A percentile compares a stretch with the other conserved stretches of the same genome.
Evolutionary conservation across 2,329 filamentous ascomycete species (phyloP).

Genomic region (Plectosphaerella sp.): DNA sequence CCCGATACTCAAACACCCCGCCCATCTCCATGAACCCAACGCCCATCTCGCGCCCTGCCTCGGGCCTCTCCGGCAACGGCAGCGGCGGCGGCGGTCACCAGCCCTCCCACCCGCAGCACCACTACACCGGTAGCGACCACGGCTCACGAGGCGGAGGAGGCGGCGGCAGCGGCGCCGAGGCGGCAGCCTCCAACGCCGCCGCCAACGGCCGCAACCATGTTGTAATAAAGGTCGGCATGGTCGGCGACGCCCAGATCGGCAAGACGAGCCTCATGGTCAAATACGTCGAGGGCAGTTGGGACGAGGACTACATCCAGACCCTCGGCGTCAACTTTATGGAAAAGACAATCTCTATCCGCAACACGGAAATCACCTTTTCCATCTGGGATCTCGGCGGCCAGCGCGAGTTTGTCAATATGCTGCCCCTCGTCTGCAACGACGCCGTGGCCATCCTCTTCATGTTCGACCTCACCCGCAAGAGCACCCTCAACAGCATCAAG

Average conservation of each 20-base stretch:
- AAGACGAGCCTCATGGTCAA: constrained; percentile 99
- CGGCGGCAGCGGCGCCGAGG: constrained; percentile 29
- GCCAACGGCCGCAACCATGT: constrained; percentile 63
- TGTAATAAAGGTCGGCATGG: constrained; percentile 99
- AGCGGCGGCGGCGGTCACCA: constrained; percentile 23
- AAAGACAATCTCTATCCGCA: constrained; percentile 98
- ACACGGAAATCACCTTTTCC: constrained; percentile 98
- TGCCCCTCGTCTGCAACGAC: constrained; percentile 98
- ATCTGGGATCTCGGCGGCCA: constrained; percentile 99
- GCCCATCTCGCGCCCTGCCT: constrained; percentile 50
- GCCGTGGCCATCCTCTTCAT: constrained; percentile 98
- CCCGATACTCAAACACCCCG: constrained; percentile 38
- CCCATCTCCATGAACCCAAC: constrained; percentile 32
- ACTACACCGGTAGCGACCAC: constrained; percentile 39
- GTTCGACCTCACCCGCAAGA: constrained; percentile 98
- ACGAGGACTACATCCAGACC: constrained; percentile 99
- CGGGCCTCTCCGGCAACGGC: constrained; percentile 41
- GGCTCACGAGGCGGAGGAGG: constrained; percentile 25
- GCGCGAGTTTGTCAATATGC: constrained; percentile 99
- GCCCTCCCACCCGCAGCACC: constrained; percentile 13
- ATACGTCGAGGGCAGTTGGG: constrained; percentile 98
- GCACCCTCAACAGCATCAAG: constrained; percentile 98
- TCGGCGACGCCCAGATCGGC: constrained; percentile 96
- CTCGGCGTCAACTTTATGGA: constrained; percentile 99
- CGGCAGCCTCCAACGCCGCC: constrained; percentile 19